Percentiles rank a stretch among this genome's conserved stretches.
Conservation (phyloP, 441 rosid genomes). For the Syzygium malaccense region DNA sequence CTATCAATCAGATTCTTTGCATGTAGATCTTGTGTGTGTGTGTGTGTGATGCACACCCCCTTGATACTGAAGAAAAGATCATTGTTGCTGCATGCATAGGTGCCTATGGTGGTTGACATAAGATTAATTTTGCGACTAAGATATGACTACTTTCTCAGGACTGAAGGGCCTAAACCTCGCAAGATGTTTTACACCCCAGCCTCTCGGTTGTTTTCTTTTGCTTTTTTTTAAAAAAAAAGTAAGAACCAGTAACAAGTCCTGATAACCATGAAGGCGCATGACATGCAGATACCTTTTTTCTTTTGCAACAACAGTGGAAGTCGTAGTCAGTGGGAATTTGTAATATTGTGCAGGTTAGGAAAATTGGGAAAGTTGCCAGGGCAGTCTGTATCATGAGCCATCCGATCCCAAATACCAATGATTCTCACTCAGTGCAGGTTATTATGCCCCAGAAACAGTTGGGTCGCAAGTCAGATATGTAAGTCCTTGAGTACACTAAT, state of each 20-base stretch:
- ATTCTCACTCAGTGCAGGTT: slow-evolving; percentile 83
- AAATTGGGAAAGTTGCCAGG: slow-evolving; percentile 79
- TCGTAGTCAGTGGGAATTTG: background rate
- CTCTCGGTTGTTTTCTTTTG: background rate
- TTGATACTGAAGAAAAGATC: background rate
- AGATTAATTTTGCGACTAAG: background rate
- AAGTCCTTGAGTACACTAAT: slow-evolving; percentile 19
- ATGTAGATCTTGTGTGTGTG: background rate
- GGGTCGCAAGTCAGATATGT: slow-evolving; percentile 92
- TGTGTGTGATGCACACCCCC: background rate
- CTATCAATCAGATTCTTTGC: background rate
- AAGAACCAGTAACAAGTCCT: background rate
- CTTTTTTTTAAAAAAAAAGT: background rate
- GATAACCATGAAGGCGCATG: background rate
- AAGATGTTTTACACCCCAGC: background rate
- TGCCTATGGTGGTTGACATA: background rate
- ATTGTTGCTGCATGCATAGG: background rate
- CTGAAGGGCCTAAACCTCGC: background rate
- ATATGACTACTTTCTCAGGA: background rate
- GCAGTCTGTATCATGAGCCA: slow-evolving; percentile 93
- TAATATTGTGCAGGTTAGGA: slow-evolving; percentile 53
- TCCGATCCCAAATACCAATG: slow-evolving; percentile 70
- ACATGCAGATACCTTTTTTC: background rate
- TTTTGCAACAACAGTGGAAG: background rate
- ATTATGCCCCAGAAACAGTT: slow-evolving; percentile 85